Base-by-base conservation (phyloP, 2,329 filamentous ascomycete species). In the Colletotrichum tropicale region DNA sequence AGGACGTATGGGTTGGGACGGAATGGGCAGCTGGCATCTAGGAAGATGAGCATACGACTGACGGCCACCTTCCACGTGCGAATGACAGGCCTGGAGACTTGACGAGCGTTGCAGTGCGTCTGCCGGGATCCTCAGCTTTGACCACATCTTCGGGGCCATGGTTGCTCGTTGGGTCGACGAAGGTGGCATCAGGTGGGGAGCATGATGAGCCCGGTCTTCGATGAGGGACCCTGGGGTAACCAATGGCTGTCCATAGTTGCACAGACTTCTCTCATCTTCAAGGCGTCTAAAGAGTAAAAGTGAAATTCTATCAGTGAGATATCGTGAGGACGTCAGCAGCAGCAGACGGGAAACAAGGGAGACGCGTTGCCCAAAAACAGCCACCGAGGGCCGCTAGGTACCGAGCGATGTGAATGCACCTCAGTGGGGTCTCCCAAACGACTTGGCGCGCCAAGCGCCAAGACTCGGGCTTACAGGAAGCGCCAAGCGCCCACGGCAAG, bases 371-470 rank as follows among this genome's bases (percentile, higher is more conserved):
- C 58, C 28, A 52, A 75, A 75, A 75, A 18, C 26, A 60, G 43
- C 70, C 18, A 73, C 62, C 70, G 70, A 69, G 48, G 12, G 12
- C 72, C 72, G 38, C n/a, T 28, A n/a, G n/a, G n/a, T n/a, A 10
- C n/a, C 10, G 6, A 16, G 28, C 28, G 28, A 30, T 30, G 28
- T 28, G 43, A 26, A n/a, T 38, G 34, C 15, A 38, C 16, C 7
- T 15, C 7, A 38, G 43, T 52, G n/a, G 48, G 32, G 24, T 15
- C 8, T 18, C 60, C 8, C 34, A 62, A 71, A 56, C 74, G 58
- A 69, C 74, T 74, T 76, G 74, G 70, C 74, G 74, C 74, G 48
- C 55, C 61, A 66, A 55, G 36, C 72, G 72, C 66, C 71, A 74
- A 74, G 71, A 52, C 58, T 16, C 30, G 18, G 2, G 43, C 61